Conservation (phyloP, 208 protist species). For the Crithidia expoeki region DNA sequence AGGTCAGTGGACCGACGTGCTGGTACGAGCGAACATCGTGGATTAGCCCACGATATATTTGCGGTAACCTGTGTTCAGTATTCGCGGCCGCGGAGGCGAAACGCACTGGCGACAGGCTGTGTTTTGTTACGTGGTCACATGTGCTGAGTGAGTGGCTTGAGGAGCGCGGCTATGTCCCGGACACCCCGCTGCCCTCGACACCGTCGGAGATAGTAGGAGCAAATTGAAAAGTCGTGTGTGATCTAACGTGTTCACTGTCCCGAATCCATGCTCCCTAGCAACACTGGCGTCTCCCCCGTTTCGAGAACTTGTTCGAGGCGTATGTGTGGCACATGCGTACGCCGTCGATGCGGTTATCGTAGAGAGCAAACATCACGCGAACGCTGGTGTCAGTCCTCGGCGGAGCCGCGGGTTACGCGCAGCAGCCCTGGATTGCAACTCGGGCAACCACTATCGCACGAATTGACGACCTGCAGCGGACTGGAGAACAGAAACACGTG, state of each 20-base stretch:
- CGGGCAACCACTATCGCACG: constrained; percentile 9
- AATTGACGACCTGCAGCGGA: constrained; percentile 28
- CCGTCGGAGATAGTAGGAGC: constrained; percentile 13
- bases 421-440: not conserved
- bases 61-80: too few species aligned
- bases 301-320: constrained; percentile 2
- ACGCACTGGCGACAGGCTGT: constrained; percentile 4
- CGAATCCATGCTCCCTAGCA: constrained; percentile 8
- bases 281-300: constrained; percentile 15
- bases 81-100: constrained; percentile 17
- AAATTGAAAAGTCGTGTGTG: constrained; percentile 9
- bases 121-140: constrained; percentile 21
- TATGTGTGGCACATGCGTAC: constrained; percentile 21
- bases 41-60: too few species aligned
- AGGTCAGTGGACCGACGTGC: too few species aligned
- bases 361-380: constrained; percentile 24
- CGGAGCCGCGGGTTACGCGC: not conserved
- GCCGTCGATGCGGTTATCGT: constrained; percentile 9
- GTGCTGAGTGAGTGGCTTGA: constrained; percentile 19
- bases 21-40: too few species aligned
- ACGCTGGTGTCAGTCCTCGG: constrained; percentile 10
- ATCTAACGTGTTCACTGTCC: constrained; percentile 25
- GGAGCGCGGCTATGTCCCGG: constrained; percentile 4
- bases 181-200: constrained; percentile 9
- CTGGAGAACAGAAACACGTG: not conserved